Base-by-base conservation (phyloP, 2,329 filamentous ascomycete genomes). In the Metarhizium brunneum region DNA sequence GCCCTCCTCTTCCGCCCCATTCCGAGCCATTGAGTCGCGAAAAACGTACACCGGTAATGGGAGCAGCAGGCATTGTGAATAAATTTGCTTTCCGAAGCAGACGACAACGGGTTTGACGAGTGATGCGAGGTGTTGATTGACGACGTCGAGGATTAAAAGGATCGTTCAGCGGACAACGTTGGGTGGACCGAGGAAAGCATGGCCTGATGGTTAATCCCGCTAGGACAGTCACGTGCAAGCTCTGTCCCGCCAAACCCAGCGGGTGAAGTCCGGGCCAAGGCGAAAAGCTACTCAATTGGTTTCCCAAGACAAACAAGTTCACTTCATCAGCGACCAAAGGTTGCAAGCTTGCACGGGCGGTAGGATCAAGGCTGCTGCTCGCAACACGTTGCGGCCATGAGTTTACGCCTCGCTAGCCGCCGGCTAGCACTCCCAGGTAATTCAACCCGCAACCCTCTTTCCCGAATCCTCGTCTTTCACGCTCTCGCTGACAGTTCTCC, bases 371-470 rank as follows among this genome's bases (percentile, higher is more conserved):
- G 5, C 13, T 36, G 5, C 13, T 36, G 35, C 13, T 8, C 38
- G 13, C 38, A 11, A 40, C 38, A 16, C 7, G 2, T 30, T 14
- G 25, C 60, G 50, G 65, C 61, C 66, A 90, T 90, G 86, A 88
- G 77, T 72, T 71, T 86, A 64, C 79, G 80, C 69, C 73, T 84
- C 66, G 83, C 85, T 62, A 76, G 83, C 64, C 74, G 82, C 74
- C 81, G 80, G 73, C 73, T 86, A 63, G 75, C 79, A 55, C 74
- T 76, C 65, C 75, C 78, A 68, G 82, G 86, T 89, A 77, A 56
- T 76, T 10, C 8, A 6, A 42, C 4, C 2, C 18, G 32, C 38
- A 14, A 32, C 18, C 49, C 51, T 1, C 29, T 36, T n/a, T 32
- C 42, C 54, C 14, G 16, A 43, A 7, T 40, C 47, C 20, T 20